These are phyloP conservation scores for Eucalyptus victrix DNA, from an alignment of 345 rosid genomes.

Conservation along the genomic window DNA sequence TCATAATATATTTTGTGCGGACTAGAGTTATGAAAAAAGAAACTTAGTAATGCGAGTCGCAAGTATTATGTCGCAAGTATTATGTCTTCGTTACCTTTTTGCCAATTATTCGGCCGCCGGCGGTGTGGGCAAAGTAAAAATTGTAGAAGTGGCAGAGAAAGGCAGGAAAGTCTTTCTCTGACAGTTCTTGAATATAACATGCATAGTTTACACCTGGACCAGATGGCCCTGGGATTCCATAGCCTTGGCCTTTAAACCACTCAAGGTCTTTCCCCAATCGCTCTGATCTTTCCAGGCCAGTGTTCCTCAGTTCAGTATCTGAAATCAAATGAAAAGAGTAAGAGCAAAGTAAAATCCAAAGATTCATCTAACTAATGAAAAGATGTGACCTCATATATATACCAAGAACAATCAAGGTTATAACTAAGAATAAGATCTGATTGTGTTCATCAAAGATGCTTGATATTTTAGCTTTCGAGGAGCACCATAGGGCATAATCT, in stretches of 20 bases:
- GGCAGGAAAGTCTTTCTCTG: conserved; percentile 11
- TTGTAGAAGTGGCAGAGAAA: conserved; percentile 19
- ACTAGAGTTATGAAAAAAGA: not conserved
- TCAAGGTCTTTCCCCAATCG: conserved; percentile 2
- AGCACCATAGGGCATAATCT: not conserved
- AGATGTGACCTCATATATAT: not conserved
- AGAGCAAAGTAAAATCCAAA: not conserved
- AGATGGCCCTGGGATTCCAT: conserved; percentile 7
- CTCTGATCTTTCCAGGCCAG: conserved; percentile 10
- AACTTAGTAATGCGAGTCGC: not conserved
- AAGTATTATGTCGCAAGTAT: too few species aligned
- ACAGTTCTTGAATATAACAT: conserved; percentile 1
- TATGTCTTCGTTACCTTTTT: not conserved
- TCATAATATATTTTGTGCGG: not conserved
- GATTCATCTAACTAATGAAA: not conserved
- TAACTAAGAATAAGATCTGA: not conserved
- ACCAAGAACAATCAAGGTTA: not conserved
- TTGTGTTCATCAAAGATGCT: not conserved
- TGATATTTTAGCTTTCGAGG: not conserved
- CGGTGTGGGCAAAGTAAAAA: conserved; percentile 10
- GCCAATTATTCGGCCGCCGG: conserved; percentile 18
- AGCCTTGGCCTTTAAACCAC: conserved; percentile 11
- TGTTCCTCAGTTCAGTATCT: conserved; percentile 5
- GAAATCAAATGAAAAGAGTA: not conserved
- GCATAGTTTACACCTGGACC: conserved; percentile 2